A percentile compares a stretch with the other conserved stretches of the same genome.
Conservation (phyloP, 192 early-diverging fungal genomes). For the Thamnidium elegans region DNA sequence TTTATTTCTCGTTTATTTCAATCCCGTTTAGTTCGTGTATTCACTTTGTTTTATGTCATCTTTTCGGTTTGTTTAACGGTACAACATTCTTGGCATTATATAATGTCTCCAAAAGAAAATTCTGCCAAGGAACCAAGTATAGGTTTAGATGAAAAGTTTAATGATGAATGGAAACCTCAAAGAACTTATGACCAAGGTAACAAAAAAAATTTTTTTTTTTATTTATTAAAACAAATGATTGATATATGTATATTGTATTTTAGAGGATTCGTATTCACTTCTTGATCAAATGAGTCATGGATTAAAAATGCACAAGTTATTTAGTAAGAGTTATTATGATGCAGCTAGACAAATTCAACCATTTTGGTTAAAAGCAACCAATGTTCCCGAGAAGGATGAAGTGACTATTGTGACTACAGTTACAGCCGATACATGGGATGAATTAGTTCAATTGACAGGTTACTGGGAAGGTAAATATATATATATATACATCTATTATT, state of each 20-base stretch:
- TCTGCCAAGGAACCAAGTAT: background rate
- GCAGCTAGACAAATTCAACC: constrained; percentile 29
- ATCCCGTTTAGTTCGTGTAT: constrained; percentile 16
- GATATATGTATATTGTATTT: background rate
- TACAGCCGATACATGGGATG: constrained; percentile 42
- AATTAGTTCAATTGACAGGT: constrained; percentile 44
- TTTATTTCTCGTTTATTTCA: constrained; percentile 3
- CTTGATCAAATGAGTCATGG: constrained; percentile 31
- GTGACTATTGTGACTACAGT: constrained; percentile 49
- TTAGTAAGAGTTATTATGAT: constrained; percentile 27
- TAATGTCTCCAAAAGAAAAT: background rate
- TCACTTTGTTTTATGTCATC: constrained; percentile 23
- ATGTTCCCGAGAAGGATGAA: constrained; percentile 39
- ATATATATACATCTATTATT: background rate
- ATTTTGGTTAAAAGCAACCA: constrained; percentile 29
- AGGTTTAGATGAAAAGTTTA: background rate
- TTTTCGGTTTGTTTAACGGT: constrained; percentile 33
- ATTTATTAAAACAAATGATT: background rate
- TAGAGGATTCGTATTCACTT: constrained; percentile 27
- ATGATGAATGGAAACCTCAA: constrained; percentile 26
- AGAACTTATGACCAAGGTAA: constrained; percentile 35
- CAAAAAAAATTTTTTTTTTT: background rate
- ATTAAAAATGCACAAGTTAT: constrained; percentile 36
- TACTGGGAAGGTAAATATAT: constrained; percentile 46
- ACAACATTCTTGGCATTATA: constrained; percentile 25